Evolutionary conservation across 2,329 filamentous ascomycete genomes (phyloP).

Genomic region (Colletotrichum sp.): DNA sequence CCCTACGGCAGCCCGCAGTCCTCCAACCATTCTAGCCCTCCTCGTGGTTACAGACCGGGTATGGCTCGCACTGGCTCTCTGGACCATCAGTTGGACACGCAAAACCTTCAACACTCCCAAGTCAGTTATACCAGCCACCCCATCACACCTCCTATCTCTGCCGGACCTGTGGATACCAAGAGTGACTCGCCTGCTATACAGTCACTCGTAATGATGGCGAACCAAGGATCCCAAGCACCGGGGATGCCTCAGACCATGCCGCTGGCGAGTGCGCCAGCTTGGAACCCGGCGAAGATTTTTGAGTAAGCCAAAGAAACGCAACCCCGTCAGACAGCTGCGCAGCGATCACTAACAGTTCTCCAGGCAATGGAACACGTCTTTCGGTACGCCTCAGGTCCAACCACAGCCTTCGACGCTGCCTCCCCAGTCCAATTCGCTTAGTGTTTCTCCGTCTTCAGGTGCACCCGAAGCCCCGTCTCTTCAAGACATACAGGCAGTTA

Average conservation of each 20-base stretch:
- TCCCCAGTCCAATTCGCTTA: constrained; percentile 56
- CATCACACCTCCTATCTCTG: constrained; percentile 81
- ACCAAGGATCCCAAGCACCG: constrained; percentile 59
- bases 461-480: constrained; percentile 58
- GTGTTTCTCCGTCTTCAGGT: constrained; percentile 57
- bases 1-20: constrained; percentile 81
- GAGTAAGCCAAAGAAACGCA: constrained; percentile 66
- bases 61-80: constrained; percentile 53
- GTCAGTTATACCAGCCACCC: constrained; percentile 74
- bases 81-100: constrained; percentile 59
- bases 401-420: constrained; percentile 44
- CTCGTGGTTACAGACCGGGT: constrained; percentile 56
- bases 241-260: constrained; percentile 60
- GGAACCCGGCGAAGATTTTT: constrained; percentile 90
- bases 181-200: constrained; percentile 76
- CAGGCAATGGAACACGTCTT: constrained; percentile 95
- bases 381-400: constrained; percentile 71
- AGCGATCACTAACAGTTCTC: constrained; percentile 17
- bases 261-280: constrained; percentile 68
- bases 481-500: constrained; percentile 56
- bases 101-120: constrained; percentile 55
- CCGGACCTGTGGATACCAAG: constrained; percentile 74
- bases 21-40: constrained; percentile 67
- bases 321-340: neutral
- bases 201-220: constrained; percentile 73